Percentiles rank a stretch among this genome's conserved stretches.
phyloP scores from a whole-genome alignment of 169 alveolate species.

The Plasmodium coatneyi region DNA sequence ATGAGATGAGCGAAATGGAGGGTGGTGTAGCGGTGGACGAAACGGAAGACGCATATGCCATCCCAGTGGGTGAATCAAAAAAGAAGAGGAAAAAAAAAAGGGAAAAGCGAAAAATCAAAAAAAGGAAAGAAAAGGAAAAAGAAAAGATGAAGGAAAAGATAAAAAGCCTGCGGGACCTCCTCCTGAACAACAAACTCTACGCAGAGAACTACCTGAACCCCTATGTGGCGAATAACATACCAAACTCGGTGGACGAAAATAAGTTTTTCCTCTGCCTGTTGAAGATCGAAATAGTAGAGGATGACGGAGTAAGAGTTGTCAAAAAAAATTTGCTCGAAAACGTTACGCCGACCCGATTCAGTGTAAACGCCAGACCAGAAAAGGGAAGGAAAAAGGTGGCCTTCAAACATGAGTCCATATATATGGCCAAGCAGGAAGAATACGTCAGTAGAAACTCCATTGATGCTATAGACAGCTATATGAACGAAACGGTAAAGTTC shows the following conservation, averaged over 20 bases:
- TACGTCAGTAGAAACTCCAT: not conserved
- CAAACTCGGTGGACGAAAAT: constrained; percentile 67
- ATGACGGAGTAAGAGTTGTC: constrained; percentile 84
- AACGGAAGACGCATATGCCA: not conserved
- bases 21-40: not conserved
- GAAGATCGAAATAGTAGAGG: constrained; percentile 70
- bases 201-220: constrained; percentile 48
- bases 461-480: constrained; percentile 4
- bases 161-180: constrained; percentile 18
- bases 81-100: constrained; percentile 6
- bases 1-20: not conserved
- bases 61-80: not conserved
- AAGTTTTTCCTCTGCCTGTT: constrained; percentile 51
- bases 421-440: constrained; percentile 23
- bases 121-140: not conserved
- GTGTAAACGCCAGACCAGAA: constrained; percentile 86
- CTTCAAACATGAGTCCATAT: constrained; percentile 59
- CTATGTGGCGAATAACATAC: constrained; percentile 53
- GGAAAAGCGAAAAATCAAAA: not conserved
- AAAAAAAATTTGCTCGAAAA: constrained; percentile 75
- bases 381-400: constrained; percentile 85
- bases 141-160: constrained; percentile 5
- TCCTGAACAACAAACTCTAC: constrained; percentile 29
- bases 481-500: constrained; percentile 72
- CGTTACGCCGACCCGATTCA: constrained; percentile 76